Conservation (phyloP, 208 protist genomes). For the Leptomonas pyrrhocoris region DNA sequence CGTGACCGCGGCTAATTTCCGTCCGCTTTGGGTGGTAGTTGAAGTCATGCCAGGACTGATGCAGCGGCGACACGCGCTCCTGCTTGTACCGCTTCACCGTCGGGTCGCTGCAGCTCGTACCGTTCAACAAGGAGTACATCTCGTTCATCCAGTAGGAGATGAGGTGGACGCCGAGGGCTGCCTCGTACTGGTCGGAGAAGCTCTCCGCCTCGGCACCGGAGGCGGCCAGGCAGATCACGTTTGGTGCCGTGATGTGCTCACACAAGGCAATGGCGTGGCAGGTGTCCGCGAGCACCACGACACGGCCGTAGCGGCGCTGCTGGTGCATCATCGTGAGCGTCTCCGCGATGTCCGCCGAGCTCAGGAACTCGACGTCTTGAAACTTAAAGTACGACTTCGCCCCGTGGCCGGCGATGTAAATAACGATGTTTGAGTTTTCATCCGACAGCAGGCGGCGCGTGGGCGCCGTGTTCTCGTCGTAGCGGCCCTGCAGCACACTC, state of each 20-base stretch:
- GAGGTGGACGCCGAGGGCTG: constrained; percentile 73
- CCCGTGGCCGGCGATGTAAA: constrained; percentile 97
- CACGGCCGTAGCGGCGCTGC: constrained; percentile 91
- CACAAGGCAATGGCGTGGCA: constrained; percentile 95
- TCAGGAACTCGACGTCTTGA: constrained; percentile 94
- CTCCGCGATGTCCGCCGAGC: constrained; percentile 90
- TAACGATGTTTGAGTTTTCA: constrained; percentile 95
- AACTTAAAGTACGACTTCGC: constrained; percentile 98
- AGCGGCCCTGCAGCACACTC: constrained; percentile 93
- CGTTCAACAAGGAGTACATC: constrained; percentile 71
- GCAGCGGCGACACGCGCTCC: constrained; percentile 34
- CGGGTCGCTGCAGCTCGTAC: constrained; percentile 53
- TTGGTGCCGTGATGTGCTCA: constrained; percentile 79
- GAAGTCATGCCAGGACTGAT: constrained; percentile 67
- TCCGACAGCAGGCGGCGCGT: constrained; percentile 95
- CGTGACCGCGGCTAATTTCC: background rate
- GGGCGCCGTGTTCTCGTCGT: constrained; percentile 88
- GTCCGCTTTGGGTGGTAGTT: constrained; percentile 55
- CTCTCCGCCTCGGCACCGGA: constrained; percentile 59
- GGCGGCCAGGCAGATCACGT: constrained; percentile 78
- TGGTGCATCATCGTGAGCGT: constrained; percentile 96
- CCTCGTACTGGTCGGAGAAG: constrained; percentile 81
- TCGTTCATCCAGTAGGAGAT: constrained; percentile 94
- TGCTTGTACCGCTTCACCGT: constrained; percentile 3
- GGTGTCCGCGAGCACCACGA: constrained; percentile 96